These are phyloP conservation scores for Stropharia rugosoannulata DNA, from an alignment of 768 basidiomycete genomes.

Conservation along the genomic window DNA sequence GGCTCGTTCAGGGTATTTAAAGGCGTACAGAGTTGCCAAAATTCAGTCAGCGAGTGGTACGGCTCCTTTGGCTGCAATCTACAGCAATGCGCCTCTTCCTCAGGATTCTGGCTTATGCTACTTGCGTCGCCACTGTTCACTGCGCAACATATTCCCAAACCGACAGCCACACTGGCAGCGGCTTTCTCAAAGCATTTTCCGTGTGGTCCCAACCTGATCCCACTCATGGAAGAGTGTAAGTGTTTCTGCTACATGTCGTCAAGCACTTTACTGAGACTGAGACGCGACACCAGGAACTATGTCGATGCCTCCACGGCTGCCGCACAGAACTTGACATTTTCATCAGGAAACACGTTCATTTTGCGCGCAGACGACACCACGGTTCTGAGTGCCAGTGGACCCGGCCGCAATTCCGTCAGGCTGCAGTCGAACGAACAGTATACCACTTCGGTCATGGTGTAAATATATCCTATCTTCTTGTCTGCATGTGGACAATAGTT, in stretches of 20 bases:
- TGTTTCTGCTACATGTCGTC: constrained; percentile 3
- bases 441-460: constrained; percentile 54
- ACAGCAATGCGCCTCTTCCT: constrained; percentile 1
- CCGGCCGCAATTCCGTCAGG: constrained; percentile 60
- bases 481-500: background rate
- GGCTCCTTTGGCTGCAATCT: background rate
- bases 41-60: background rate
- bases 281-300: constrained; percentile 34
- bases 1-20: background rate
- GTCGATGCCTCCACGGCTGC: constrained; percentile 48
- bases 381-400: constrained; percentile 40
- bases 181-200: constrained; percentile 51
- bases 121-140: constrained; percentile 26
- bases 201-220: constrained; percentile 55
- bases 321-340: constrained; percentile 55
- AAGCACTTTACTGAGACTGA: background rate
- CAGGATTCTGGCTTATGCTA: constrained; percentile 2
- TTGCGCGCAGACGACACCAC: constrained; percentile 56
- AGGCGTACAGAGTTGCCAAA: background rate
- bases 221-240: constrained; percentile 65
- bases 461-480: constrained; percentile 15
- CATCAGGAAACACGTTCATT: constrained; percentile 51
- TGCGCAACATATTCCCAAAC: constrained; percentile 42
- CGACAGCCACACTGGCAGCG: constrained; percentile 43
- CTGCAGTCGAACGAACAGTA: constrained; percentile 53